A percentile compares a stretch with the other conserved stretches of the same genome.
Evolutionary conservation across 2,329 filamentous ascomycete genomes (phyloP).

Genomic region (Fusarium sp.): DNA sequence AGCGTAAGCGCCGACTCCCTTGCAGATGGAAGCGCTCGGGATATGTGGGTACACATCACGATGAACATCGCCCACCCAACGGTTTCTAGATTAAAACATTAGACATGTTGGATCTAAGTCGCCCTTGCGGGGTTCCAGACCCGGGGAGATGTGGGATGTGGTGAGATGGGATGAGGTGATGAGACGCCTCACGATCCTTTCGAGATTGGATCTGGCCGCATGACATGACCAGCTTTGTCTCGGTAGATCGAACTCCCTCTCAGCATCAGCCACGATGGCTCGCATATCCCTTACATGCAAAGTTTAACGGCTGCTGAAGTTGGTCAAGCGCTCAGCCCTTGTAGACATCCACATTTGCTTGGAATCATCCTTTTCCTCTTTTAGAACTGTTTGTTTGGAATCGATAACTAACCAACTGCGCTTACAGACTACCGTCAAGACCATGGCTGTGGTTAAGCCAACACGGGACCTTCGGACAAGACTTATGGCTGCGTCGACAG

Average conservation of each 20-base stretch:
- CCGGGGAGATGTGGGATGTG: conserved; percentile 19
- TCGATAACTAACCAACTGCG: conserved; percentile 34
- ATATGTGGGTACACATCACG: conserved; percentile 37
- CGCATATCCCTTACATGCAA: conserved; percentile 39
- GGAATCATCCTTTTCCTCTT: conserved; percentile 4
- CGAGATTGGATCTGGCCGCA: conserved; percentile 34
- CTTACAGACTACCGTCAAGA: conserved; percentile 72
- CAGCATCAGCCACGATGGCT: conserved; percentile 33
- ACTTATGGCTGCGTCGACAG: conserved; percentile 77
- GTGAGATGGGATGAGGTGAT: conserved; percentile 20
- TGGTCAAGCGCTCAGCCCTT: conserved; percentile 31
- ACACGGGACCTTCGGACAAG: conserved; percentile 84
- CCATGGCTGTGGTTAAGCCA: conserved; percentile 77
- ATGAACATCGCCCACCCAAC: conserved; percentile 35
- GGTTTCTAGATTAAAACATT: conserved; percentile 20
- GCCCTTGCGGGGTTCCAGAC: conserved; percentile 23
- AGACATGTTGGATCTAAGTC: conserved; percentile 33
- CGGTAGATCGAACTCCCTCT: conserved; percentile 31
- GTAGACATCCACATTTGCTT: conserved; percentile 20
- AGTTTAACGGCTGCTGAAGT: conserved; percentile 30
- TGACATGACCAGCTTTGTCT: conserved; percentile 31
- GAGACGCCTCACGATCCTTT: conserved; percentile 29
- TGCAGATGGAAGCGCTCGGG: conserved; percentile 41
- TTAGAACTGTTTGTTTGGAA: conserved; percentile 28
- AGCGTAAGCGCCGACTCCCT: conserved; percentile 44